Conservation (phyloP, 1,284 basidiomycete genomes). For the Cutaneotrichosporon sp. region DNA sequence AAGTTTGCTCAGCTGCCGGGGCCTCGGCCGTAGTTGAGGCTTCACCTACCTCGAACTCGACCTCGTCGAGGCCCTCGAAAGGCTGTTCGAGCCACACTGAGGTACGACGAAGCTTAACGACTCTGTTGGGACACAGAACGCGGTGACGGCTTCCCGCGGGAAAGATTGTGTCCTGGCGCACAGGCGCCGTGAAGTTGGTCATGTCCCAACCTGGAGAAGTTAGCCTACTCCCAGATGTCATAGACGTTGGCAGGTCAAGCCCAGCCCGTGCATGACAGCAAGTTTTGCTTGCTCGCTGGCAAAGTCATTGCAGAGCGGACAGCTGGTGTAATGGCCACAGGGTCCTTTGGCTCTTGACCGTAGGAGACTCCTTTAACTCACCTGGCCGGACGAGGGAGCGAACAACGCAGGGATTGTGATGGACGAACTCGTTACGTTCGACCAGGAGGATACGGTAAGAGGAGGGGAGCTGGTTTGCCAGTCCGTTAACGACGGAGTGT, state of each 20-base stretch:
- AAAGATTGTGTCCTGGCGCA: conserved; percentile 42
- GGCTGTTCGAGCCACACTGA: conserved; percentile 41
- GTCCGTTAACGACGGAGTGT: conserved; percentile 35
- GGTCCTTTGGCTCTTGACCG: not conserved
- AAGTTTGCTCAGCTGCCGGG: no score
- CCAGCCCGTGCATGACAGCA: no score
- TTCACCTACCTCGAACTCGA: conserved; percentile 44
- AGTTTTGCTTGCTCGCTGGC: no score
- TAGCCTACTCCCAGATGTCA: no score
- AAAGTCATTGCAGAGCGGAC: no score
- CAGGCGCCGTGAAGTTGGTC: conserved; percentile 35
- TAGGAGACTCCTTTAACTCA: conserved; percentile 15
- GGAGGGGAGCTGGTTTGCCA: conserved; percentile 41
- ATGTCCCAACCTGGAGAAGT: conserved; percentile 44
- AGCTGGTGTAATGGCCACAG: conserved; percentile 12
- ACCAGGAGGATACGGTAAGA: conserved; percentile 50
- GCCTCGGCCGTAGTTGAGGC: no score
- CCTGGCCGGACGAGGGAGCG: conserved; percentile 49
- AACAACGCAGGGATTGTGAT: conserved; percentile 46
- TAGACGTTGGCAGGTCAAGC: no score
- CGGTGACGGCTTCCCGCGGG: conserved; percentile 28
- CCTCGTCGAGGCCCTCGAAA: conserved; percentile 41
- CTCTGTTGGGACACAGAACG: conserved; percentile 39
- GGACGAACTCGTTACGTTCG: conserved; percentile 46
- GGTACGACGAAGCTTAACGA: conserved; percentile 39